Conservation (phyloP, 257 asterid genomes). For the Salvia hispanica region DNA sequence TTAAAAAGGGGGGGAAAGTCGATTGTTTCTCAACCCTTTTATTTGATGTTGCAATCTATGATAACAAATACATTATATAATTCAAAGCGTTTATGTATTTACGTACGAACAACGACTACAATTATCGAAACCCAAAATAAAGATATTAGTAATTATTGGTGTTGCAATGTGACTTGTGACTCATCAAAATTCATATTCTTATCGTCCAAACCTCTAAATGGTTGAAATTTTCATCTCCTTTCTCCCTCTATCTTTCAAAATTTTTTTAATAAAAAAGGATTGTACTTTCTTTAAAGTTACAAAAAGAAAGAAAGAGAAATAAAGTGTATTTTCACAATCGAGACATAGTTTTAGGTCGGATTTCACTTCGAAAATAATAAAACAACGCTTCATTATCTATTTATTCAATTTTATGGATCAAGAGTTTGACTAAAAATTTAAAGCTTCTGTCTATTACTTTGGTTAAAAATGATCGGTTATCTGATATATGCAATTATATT, state of each 20-base stretch:
- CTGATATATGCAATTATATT: too few relatives aligned
- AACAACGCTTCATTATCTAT: background rate
- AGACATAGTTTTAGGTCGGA: background rate
- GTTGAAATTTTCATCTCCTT: slow-evolving; percentile 2
- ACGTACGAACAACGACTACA: too few relatives aligned
- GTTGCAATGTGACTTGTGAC: slow-evolving; percentile 15
- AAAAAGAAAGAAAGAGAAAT: background rate
- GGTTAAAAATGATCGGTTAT: background rate
- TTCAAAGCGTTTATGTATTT: background rate
- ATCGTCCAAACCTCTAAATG: slow-evolving; percentile 15
- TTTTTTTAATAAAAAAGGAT: background rate
- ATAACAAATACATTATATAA: background rate
- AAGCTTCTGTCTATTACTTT: background rate
- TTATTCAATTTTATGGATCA: background rate
- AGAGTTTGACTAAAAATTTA: too few relatives aligned
- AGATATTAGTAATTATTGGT: too few relatives aligned
- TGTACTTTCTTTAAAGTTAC: background rate
- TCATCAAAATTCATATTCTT: slow-evolving; percentile 22
- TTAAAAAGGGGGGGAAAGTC: background rate
- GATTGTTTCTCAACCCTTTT: slow-evolving; percentile 8
- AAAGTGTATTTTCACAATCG: background rate
- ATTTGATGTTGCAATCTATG: slow-evolving; percentile 24
- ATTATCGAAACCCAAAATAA: background rate
- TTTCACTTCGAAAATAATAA: background rate
- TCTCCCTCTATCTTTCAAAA: background rate